Evolutionary conservation across 306 rosid genomes (phyloP).

Genomic region (Lagenaria siceraria): DNA sequence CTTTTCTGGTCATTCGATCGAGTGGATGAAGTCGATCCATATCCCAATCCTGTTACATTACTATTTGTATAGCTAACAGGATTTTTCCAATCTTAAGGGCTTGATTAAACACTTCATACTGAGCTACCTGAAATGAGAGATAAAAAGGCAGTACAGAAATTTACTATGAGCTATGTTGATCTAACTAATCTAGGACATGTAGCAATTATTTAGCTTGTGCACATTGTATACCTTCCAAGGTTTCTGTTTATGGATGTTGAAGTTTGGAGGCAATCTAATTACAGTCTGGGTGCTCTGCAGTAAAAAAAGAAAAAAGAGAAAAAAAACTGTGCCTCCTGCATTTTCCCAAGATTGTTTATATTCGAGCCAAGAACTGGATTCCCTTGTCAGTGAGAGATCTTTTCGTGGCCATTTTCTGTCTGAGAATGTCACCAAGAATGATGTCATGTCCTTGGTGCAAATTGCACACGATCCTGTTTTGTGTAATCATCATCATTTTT

Average conservation of each 20-base stretch:
- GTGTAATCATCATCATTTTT: not conserved
- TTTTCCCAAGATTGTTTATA: not conserved
- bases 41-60: not conserved
- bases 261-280: not conserved
- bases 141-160: not conserved
- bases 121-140: not conserved
- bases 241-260: not conserved
- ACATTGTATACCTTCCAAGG: not conserved
- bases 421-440: not conserved
- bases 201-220: not conserved
- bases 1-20: constrained; percentile 7
- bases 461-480: not conserved
- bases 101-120: not conserved
- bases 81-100: not conserved
- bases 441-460: not conserved
- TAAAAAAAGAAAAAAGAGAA: not conserved
- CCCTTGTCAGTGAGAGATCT: not conserved
- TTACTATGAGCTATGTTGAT: not conserved
- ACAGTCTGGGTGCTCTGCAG: not conserved
- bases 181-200: not conserved
- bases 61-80: not conserved
- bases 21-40: not conserved
- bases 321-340: not conserved
- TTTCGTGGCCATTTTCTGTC: not conserved
- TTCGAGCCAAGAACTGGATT: not conserved